These are phyloP conservation scores for Sphagnurus paluster DNA, from an alignment of 1,284 basidiomycete species.

Conservation along the genomic window DNA sequence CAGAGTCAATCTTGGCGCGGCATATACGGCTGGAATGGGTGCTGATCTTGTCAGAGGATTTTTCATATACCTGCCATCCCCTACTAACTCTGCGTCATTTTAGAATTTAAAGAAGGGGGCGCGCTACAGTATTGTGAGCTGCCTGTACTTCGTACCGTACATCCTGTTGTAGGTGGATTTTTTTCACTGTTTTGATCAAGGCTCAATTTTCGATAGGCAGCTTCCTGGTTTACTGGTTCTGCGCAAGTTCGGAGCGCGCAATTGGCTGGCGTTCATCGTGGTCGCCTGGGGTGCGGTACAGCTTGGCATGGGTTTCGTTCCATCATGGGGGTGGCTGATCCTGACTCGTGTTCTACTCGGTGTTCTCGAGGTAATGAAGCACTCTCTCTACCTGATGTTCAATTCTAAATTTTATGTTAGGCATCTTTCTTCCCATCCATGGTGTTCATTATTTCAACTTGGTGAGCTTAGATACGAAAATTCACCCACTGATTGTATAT, in stretches of 20 bases:
- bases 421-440: constrained; percentile 43
- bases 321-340: constrained; percentile 35
- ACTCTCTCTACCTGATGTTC: not conserved
- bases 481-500: not conserved
- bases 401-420: constrained; percentile 22
- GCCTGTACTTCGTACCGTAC: constrained; percentile 40
- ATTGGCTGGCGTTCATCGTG: constrained; percentile 38
- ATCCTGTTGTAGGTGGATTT: constrained; percentile 31
- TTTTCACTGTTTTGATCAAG: not conserved
- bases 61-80: not conserved
- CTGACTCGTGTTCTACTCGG: constrained; percentile 40
- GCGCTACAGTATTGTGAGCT: constrained; percentile 36
- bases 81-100: constrained; percentile 1
- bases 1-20: constrained; percentile 43
- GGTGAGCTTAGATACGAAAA: constrained; percentile 27
- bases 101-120: constrained; percentile 30
- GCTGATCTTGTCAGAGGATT: constrained; percentile 33
- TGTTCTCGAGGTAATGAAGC: constrained; percentile 33
- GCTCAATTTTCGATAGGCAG: constrained; percentile 28
- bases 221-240: constrained; percentile 41
- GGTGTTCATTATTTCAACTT: constrained; percentile 42
- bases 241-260: constrained; percentile 37
- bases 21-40: constrained; percentile 44
- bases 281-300: constrained; percentile 40
- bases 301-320: constrained; percentile 41